These are phyloP conservation scores for Stemphylium vesicarium DNA, from an alignment of 2,329 filamentous ascomycete species.

Conservation along the genomic window DNA sequence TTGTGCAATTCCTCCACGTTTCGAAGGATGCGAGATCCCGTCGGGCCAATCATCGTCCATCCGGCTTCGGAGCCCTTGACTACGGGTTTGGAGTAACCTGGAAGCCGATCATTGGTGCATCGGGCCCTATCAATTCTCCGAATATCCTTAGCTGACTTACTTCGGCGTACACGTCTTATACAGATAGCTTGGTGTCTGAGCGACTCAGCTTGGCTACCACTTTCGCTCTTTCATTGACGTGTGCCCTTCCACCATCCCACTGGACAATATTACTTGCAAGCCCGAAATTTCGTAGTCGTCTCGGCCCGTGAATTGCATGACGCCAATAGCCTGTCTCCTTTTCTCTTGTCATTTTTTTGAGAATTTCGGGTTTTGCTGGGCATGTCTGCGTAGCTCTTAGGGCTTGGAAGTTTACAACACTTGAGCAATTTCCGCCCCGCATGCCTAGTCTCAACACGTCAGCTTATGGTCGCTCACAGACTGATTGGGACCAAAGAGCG, in stretches of 20 bases:
- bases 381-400: not conserved
- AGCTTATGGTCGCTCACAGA: not conserved
- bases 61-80: slow-evolving; percentile 40
- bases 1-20: slow-evolving; percentile 27
- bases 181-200: slow-evolving; percentile 2
- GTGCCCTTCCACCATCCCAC: not conserved
- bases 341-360: not conserved
- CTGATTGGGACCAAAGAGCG: not conserved
- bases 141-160: not conserved
- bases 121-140: slow-evolving; percentile 24
- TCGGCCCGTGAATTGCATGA: not conserved
- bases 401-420: not conserved
- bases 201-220: slow-evolving; percentile 5
- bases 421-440: not conserved
- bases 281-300: not conserved
- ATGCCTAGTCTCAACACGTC: not conserved
- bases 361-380: not conserved
- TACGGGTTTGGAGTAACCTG: slow-evolving; percentile 30
- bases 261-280: slow-evolving; percentile 13
- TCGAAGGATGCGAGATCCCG: slow-evolving; percentile 19
- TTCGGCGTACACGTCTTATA: not conserved
- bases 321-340: not conserved
- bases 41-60: slow-evolving; percentile 27
- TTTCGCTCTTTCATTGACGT: slow-evolving; percentile 6
- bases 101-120: slow-evolving; percentile 16